Percentiles rank a stretch among this genome's conserved stretches.
Evolutionary conservation across 2,329 filamentous ascomycete species (phyloP).

Genomic region (Colletotrichum siamense): DNA sequence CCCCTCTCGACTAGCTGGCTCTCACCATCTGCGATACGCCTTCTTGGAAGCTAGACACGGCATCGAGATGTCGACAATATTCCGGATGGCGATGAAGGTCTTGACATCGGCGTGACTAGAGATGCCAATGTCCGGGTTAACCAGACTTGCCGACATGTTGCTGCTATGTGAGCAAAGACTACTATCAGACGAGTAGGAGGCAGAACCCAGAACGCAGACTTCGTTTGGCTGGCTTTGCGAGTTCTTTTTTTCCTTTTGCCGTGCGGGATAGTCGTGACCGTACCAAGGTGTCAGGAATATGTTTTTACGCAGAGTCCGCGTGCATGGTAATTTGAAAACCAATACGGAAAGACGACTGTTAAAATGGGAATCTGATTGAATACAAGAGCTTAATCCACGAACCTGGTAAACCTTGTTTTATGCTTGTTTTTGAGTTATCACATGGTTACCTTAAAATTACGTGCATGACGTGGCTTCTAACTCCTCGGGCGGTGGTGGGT

Average conservation of each 20-base stretch:
- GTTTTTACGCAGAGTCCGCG: background rate
- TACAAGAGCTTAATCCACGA: background rate
- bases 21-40: background rate
- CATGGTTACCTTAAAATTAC: background rate
- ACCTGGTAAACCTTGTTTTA: background rate
- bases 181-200: background rate
- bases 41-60: background rate
- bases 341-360: background rate
- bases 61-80: background rate
- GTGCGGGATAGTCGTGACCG: fast-evolving
- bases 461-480: background rate
- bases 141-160: background rate
- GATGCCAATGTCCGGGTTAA: background rate
- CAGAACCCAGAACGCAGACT: background rate
- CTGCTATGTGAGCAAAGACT: background rate
- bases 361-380: background rate
- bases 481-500: background rate
- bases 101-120: background rate
- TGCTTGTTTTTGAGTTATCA: background rate
- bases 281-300: background rate
- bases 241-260: background rate
- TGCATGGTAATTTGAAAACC: background rate
- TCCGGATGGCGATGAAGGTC: background rate
- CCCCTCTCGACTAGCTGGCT: background rate
- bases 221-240: background rate